Percentiles rank a stretch among this genome's conserved stretches.
These are phyloP conservation scores for Scenedesmus sp. DNA, from an alignment of 163 green algal genomes.

Conservation along the genomic window DNA sequence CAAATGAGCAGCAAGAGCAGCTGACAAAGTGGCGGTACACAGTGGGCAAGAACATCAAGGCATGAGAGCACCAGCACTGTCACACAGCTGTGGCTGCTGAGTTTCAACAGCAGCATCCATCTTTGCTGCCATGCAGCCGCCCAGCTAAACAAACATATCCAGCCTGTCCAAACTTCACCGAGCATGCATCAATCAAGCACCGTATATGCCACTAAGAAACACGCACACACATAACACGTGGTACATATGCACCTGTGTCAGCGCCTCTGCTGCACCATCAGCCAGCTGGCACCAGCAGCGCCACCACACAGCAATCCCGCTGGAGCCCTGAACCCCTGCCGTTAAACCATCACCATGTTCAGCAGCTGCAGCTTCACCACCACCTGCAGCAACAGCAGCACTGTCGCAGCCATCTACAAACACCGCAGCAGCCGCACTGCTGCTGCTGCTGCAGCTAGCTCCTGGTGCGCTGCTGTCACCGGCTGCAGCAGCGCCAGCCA, in stretches of 20 bases:
- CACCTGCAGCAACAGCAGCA: neutral
- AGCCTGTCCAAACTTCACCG: no score
- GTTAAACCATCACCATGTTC: neutral
- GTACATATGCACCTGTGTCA: neutral
- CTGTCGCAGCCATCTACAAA: neutral
- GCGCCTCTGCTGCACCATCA: slow-evolving; percentile 20
- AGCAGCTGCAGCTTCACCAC: neutral
- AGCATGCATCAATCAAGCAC: no score
- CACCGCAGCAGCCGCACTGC: neutral
- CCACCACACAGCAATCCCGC: slow-evolving; percentile 15
- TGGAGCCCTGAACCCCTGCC: neutral
- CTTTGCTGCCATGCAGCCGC: no score
- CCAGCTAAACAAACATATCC: no score
- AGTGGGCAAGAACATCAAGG: no score
- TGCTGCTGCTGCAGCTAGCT: neutral
- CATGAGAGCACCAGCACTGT: no score
- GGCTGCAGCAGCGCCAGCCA: neutral
- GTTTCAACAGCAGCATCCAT: no score
- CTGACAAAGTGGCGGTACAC: no score
- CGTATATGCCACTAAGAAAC: no score
- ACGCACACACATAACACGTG: no score
- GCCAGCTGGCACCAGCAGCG: slow-evolving; percentile 43
- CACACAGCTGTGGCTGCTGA: no score
- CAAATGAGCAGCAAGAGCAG: neutral
- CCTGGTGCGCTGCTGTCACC: neutral